phyloP scores from a whole-genome alignment of 306 rosid genomes.

The Prunus davidiana region DNA sequence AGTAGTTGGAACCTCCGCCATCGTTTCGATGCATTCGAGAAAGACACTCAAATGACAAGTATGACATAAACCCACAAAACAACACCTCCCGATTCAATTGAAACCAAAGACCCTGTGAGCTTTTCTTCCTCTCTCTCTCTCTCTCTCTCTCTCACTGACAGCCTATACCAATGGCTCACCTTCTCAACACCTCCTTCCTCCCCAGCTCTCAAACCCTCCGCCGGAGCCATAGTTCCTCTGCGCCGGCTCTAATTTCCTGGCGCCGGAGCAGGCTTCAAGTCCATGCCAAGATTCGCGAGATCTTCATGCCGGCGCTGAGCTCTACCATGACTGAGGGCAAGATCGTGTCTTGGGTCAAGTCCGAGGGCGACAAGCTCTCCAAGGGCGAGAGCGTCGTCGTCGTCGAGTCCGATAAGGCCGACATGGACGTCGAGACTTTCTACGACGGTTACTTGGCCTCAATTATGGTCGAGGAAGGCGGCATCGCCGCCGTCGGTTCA shows the following conservation, averaged over 20 bases:
- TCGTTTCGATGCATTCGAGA: slow-evolving; percentile 73
- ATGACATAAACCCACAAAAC: neutral
- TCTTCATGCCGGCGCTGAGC: slow-evolving; percentile 97
- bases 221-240: slow-evolving; percentile 1
- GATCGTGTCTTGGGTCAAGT: slow-evolving; percentile 91
- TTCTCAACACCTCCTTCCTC: slow-evolving; percentile 63
- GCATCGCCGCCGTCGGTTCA: slow-evolving; percentile 79
- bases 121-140: neutral
- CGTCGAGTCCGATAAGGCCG: slow-evolving; percentile 97
- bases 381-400: slow-evolving; percentile 98
- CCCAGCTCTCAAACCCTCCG: slow-evolving; percentile 39
- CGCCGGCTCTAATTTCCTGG: slow-evolving; percentile 5
- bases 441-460: slow-evolving; percentile 94
- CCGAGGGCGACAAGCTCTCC: slow-evolving; percentile 90
- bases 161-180: slow-evolving; percentile 59
- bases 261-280: slow-evolving; percentile 29
- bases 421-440: slow-evolving; percentile 98
- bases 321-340: slow-evolving; percentile 98
- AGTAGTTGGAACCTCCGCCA: slow-evolving; percentile 74
- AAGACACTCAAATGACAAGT: neutral
- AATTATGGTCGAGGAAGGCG: slow-evolving; percentile 91
- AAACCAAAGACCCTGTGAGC: neutral
- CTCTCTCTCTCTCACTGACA: neutral
- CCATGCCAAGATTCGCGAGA: slow-evolving; percentile 91
- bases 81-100: neutral